A percentile compares a stretch with the other conserved stretches of the same genome.
Conservation (phyloP, 345 rosid genomes). For the Sisymbrium altissimum region DNA sequence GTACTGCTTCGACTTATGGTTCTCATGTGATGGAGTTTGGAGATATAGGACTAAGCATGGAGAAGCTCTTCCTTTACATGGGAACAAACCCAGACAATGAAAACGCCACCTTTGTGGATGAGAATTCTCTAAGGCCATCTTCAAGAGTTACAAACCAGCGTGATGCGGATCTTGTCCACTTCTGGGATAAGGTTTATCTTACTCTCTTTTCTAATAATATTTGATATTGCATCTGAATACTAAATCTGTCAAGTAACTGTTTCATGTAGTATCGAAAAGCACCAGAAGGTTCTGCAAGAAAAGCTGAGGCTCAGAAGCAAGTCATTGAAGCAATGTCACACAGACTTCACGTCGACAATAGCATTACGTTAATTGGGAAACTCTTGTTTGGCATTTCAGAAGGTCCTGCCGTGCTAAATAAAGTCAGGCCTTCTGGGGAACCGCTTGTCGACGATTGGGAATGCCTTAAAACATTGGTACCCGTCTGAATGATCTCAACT, state of each 20-base stretch:
- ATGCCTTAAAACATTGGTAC: conserved; percentile 80
- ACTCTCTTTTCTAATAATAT: background rate
- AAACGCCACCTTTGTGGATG: conserved; percentile 62
- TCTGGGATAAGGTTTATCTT: conserved; percentile 76
- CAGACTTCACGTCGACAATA: conserved; percentile 74
- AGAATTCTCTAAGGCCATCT: conserved; percentile 48
- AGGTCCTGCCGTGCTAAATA: conserved; percentile 51
- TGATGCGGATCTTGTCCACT: conserved; percentile 90
- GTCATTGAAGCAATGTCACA: conserved; percentile 85
- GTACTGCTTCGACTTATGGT: conserved; percentile 47
- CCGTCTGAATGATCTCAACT: background rate
- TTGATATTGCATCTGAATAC: background rate
- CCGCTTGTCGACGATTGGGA: conserved; percentile 94
- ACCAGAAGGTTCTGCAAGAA: conserved; percentile 75
- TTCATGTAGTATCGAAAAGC: conserved; percentile 72
- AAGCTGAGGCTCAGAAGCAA: conserved; percentile 71
- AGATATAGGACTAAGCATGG: conserved; percentile 55
- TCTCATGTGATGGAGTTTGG: conserved; percentile 97
- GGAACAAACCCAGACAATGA: conserved; percentile 95
- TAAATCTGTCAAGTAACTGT: background rate
- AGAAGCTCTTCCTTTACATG: conserved; percentile 54
- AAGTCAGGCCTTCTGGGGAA: conserved; percentile 57
- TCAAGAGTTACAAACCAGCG: conserved; percentile 82
- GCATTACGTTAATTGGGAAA: conserved; percentile 60
- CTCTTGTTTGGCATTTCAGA: conserved; percentile 69